These are phyloP conservation scores for Colletotrichum lini DNA, from an alignment of 2,329 filamentous ascomycete genomes.

Conservation along the genomic window DNA sequence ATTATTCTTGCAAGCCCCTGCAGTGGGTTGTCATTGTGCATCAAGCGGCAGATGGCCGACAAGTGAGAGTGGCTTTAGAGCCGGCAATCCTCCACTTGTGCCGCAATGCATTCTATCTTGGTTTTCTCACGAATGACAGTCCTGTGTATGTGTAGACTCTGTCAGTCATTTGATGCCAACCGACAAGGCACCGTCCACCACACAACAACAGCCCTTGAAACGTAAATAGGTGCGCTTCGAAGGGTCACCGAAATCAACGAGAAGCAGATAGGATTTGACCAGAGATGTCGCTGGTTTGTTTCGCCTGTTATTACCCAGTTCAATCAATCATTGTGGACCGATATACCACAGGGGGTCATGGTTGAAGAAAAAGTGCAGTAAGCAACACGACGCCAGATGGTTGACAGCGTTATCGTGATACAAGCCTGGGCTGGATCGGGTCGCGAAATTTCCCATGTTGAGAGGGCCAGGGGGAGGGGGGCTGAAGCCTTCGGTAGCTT, in stretches of 20 bases:
- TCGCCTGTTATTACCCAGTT: constrained; percentile 26
- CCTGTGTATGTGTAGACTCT: not conserved
- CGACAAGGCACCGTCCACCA: constrained; percentile 12
- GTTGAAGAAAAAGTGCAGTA: not conserved
- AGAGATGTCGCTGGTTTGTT: not conserved
- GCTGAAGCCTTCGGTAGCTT: not conserved
- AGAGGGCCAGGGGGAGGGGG: not conserved
- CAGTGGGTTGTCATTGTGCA: constrained; percentile 7
- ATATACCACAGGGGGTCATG: constrained; percentile 7
- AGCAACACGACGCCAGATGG: constrained; percentile 11
- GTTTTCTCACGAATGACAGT: not conserved
- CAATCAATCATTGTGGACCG: not conserved
- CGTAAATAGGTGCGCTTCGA: constrained; percentile 13
- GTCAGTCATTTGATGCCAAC: not conserved
- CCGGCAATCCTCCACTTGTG: constrained; percentile 7
- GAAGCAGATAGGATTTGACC: not conserved
- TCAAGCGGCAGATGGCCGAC: not conserved
- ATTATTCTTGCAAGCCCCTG: constrained; percentile 17
- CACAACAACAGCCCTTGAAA: constrained; percentile 21
- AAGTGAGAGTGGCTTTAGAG: constrained; percentile 6
- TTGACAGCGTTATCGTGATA: constrained; percentile 34
- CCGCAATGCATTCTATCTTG: not conserved
- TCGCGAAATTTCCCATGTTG: constrained; percentile 10
- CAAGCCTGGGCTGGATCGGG: constrained; percentile 18
- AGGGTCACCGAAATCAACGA: constrained; percentile 10